These are phyloP conservation scores for Hippophae gyantsensis DNA, from an alignment of 306 rosid species.

Conservation along the genomic window DNA sequence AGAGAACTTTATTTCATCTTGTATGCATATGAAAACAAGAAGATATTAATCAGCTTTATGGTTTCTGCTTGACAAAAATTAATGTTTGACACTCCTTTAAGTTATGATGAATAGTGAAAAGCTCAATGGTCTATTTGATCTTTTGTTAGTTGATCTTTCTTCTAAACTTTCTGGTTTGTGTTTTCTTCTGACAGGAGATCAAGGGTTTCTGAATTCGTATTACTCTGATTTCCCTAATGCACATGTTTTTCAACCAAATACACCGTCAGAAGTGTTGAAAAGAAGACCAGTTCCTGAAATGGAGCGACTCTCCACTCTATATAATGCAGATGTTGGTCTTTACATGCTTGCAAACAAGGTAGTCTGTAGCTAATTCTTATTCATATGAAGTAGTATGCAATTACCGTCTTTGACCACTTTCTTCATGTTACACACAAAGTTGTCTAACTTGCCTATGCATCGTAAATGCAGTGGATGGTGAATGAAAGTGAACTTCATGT, in stretches of 20 bases:
- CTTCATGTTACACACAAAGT: background rate
- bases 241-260: constrained; percentile 76
- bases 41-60: too few species aligned
- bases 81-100: too few species aligned
- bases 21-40: too few species aligned
- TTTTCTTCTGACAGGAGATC: too few species aligned
- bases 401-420: too few species aligned
- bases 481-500: constrained; percentile 81
- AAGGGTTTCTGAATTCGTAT: too few species aligned
- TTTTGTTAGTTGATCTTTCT: too few species aligned
- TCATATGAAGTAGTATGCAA: background rate
- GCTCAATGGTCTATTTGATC: too few species aligned
- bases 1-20: too few species aligned
- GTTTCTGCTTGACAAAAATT: too few species aligned
- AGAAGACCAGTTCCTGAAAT: constrained; percentile 68
- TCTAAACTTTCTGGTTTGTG: too few species aligned
- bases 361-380: background rate
- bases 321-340: constrained; percentile 99
- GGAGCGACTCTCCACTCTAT: constrained; percentile 94
- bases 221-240: constrained; percentile 63
- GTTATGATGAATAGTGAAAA: too few species aligned
- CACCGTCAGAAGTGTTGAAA: constrained; percentile 36
- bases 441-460: constrained; percentile 15
- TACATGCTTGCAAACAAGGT: constrained; percentile 99
- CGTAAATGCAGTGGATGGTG: constrained; percentile 85